phyloP scores from a whole-genome alignment of 352 stramenopile species.

The Globisporangium acanthophoron region DNA sequence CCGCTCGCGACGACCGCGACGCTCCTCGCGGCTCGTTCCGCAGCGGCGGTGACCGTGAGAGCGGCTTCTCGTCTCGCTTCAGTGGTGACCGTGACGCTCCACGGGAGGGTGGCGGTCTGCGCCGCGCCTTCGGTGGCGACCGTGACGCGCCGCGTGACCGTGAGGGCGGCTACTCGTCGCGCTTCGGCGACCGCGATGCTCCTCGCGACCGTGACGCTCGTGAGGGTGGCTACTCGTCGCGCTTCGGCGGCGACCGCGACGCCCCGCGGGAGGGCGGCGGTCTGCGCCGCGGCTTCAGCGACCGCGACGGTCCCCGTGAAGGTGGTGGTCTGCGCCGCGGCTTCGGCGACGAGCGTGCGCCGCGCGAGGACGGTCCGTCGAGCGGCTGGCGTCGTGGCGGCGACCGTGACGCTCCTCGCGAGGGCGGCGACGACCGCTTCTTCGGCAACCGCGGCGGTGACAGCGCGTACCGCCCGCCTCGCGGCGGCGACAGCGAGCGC shows the following conservation, averaged over 20 bases:
- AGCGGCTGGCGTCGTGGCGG: conserved; percentile 21
- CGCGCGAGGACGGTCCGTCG: conserved; percentile 14
- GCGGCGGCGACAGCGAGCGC: conserved; percentile 17
- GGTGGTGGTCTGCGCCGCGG: conserved; percentile 23
- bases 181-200: conserved; percentile 26
- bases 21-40: conserved; percentile 13
- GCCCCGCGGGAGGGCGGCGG: conserved; percentile 22
- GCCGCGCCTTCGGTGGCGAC: conserved; percentile 18
- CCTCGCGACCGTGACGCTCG: conserved; percentile 23
- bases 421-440: conserved; percentile 42
- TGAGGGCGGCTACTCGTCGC: conserved; percentile 12
- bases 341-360: conserved; percentile 28
- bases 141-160: conserved; percentile 1
- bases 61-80: conserved; percentile 16
- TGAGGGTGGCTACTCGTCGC: conserved; percentile 18
- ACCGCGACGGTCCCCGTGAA: conserved; percentile 29
- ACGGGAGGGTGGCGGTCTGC: conserved; percentile 15
- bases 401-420: conserved; percentile 22
- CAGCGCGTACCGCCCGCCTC: conserved; percentile 50
- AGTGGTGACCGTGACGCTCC: conserved; percentile 28
- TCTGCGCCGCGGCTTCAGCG: conserved; percentile 8
- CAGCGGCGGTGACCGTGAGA: conserved; percentile 4
- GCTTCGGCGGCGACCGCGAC: conserved; percentile 16
- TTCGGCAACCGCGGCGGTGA: conserved; percentile 38
- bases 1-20: conserved; percentile 31